Percentiles rank a stretch among this genome's conserved stretches.
phyloP scores from a whole-genome alignment of 2,329 filamentous ascomycete species.

The Nemania serpens region DNA sequence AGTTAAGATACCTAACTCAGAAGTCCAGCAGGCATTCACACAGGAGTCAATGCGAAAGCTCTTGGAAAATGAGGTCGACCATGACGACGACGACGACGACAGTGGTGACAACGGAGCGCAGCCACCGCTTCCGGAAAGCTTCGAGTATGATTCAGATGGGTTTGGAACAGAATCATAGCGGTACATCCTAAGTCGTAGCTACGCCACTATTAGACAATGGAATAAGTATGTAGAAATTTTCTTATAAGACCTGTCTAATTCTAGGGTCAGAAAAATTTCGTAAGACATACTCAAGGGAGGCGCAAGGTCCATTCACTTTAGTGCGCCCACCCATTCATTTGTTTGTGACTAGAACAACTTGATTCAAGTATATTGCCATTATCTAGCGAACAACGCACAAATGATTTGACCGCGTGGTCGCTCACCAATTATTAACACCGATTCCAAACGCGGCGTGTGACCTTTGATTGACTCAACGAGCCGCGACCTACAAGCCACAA shows the following conservation, averaged over 20 bases:
- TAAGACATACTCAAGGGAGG: neutral
- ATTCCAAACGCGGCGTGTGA: neutral
- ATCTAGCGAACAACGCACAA: neutral
- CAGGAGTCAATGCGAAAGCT: neutral
- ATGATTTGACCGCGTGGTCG: constrained; percentile 6
- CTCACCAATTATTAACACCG: neutral
- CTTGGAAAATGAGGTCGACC: constrained; percentile 25
- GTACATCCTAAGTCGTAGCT: neutral
- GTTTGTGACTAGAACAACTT: neutral
- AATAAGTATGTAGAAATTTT: neutral
- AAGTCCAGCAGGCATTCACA: neutral
- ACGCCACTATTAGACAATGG: neutral
- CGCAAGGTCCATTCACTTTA: neutral
- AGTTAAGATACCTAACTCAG: constrained; percentile 30
- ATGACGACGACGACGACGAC: constrained; percentile 28
- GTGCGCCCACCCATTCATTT: neutral
- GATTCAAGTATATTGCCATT: neutral
- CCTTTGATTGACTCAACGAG: constrained; percentile 13
- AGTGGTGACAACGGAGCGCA: constrained; percentile 1
- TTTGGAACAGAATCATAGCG: constrained; percentile 33
- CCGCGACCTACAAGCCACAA: constrained; percentile 22
- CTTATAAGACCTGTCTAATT: neutral
- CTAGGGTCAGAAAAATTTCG: neutral
- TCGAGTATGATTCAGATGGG: constrained; percentile 38
- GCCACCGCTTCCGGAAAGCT: constrained; percentile 27